phyloP scores from a whole-genome alignment of 2,329 filamentous ascomycete species.

The Tetracladium maxilliforme region DNA sequence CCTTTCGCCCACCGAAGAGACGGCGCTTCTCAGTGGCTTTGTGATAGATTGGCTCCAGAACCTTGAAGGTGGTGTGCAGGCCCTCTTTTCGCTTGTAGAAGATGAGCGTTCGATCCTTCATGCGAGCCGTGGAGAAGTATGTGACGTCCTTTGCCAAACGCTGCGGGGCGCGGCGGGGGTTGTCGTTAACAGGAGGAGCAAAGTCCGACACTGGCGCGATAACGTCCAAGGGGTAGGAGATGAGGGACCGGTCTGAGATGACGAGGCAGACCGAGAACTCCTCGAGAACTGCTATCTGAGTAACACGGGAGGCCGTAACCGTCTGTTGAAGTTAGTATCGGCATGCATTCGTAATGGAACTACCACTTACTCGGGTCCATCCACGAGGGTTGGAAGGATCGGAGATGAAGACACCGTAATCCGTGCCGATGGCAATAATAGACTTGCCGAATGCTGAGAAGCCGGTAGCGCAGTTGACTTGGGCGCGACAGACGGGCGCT shows the following conservation, averaged over 20 bases:
- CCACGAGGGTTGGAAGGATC: conserved; percentile 80
- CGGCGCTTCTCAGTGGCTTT: conserved; percentile 79
- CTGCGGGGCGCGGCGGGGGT: conserved; percentile 72
- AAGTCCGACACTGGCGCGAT: conserved; percentile 52
- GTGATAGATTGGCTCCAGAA: conserved; percentile 89
- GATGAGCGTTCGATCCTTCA: conserved; percentile 91
- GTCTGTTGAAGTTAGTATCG: conserved; percentile 54
- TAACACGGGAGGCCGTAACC: conserved; percentile 46
- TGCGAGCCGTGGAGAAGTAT: conserved; percentile 88
- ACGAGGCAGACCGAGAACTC: conserved; percentile 89
- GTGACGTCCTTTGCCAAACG: conserved; percentile 85
- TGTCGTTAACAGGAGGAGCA: conserved; percentile 51
- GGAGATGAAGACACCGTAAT: conserved; percentile 84
- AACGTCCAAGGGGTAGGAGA: conserved; percentile 86
- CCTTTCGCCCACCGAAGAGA: conserved; percentile 34
- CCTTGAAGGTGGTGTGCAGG: conserved; percentile 87
- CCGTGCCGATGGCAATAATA: conserved; percentile 88
- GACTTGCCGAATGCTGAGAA: conserved; percentile 74
- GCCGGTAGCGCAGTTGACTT: conserved; percentile 84
- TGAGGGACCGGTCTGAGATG: conserved; percentile 79
- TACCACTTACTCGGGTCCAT: conserved; percentile 65
- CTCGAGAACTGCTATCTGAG: conserved; percentile 87
- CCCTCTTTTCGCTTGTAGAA: conserved; percentile 97
- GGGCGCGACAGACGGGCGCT: conserved; percentile 64
- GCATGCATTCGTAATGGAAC: conserved; percentile 13